Evolutionary conservation across 225 moss, liverwort and hornwort species (phyloP), one percentile per base, ranked within the genome.

Genomic region (Takakia lepidozioides): DNA sequence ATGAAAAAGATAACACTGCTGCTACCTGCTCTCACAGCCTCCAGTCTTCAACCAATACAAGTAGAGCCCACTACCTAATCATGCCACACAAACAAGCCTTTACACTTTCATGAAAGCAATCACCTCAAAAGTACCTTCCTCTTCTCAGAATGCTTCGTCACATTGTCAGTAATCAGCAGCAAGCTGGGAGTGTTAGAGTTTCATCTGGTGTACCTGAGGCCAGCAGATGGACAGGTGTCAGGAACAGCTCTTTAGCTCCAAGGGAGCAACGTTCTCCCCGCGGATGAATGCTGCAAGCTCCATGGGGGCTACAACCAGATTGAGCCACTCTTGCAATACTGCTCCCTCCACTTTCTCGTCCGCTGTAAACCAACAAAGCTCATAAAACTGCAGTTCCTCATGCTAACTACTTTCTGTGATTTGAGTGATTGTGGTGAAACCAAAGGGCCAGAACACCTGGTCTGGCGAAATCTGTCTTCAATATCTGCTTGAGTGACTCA

Each of bases 251-350:
- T 27, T 16, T 27, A 64, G 55, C 50, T 54, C 51, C 30, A 23
- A 11, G 21, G 52, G 35, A 18, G 57, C 52, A 19, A 60, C 23
- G 13, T 65, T 27, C 54, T 69, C 72, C 11, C 83, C 88, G 48
- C 85, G 83, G 59, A 93, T 70, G 51, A 85, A 93, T 35, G 88
- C 88, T 66, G 88, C 88, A 14, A 93, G 69, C 73, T 88, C 85
- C 66, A 93, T 74, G 10, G 93, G 93, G 49, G 88, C 83, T 25
- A 69, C 78, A 55, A 93, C 93, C 52, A 65, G 61, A 54, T 88
- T 88, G 34, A 93, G 81, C 93, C 93, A 93, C 39, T 71, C 66
- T 56, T 93, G 80, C 60, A 93, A 72, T 7, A 50, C 58, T 20
- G 52, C 67, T 42, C 93, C 93, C 64, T 88, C 83, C 51, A 93